Evolutionary conservation across 1,284 basidiomycete species (phyloP).

Genomic region (Takashimella tepidaria): DNA sequence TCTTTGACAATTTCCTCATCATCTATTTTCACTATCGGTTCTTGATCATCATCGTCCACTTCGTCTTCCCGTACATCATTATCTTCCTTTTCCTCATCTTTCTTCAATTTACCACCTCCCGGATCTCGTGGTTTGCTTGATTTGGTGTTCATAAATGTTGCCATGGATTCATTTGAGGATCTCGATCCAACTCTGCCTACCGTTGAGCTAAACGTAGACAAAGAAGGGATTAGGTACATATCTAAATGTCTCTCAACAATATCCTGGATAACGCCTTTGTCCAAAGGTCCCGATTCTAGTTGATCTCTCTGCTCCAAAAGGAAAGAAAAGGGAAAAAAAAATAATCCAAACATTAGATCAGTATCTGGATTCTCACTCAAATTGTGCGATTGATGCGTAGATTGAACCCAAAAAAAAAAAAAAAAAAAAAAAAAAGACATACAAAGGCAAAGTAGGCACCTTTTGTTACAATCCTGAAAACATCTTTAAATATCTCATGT

Average conservation of each 20-base stretch:
- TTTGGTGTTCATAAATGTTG: neutral
- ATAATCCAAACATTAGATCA: too few species aligned
- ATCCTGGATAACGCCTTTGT: slow-evolving; percentile 30
- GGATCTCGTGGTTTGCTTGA: too few species aligned
- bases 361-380: slow-evolving; percentile 6
- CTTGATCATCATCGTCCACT: slow-evolving; percentile 8
- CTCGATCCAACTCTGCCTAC: too few species aligned
- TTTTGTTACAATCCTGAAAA: slow-evolving; percentile 40
- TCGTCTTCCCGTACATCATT: neutral
- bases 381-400: neutral
- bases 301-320: slow-evolving; percentile 6
- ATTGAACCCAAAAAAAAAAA: too few species aligned
- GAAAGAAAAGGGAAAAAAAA: too few species aligned
- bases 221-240: slow-evolving; percentile 38
- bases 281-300: slow-evolving; percentile 19
- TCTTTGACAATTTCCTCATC: slow-evolving; percentile 5
- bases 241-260: slow-evolving; percentile 36
- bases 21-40: neutral
- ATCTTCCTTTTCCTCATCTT: slow-evolving; percentile 5
- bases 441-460: slow-evolving; percentile 44
- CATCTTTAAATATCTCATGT: slow-evolving; percentile 39
- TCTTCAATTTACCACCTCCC: slow-evolving; percentile 3
- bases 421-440: too few species aligned
- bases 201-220: too few species aligned
- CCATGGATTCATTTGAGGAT: too few species aligned